Conservation (phyloP, 1,139 yeast species). For the Yamadazyma dushanensis region DNA sequence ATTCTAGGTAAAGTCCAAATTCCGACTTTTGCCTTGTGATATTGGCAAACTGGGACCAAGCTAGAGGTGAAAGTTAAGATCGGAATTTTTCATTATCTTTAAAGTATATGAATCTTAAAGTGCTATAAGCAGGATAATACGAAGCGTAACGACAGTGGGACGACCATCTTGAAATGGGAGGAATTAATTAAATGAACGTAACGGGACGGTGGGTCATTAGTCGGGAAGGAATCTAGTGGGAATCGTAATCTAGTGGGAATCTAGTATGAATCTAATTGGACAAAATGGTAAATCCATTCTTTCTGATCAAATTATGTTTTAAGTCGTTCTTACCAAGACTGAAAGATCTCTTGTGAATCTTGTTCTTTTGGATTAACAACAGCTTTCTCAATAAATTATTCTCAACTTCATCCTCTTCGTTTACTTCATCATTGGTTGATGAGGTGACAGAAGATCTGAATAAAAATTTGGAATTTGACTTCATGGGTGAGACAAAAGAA, state of each 20-base stretch:
- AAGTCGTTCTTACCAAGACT: constrained; percentile 43
- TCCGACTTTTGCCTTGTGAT: too few species aligned
- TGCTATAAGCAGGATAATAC: not conserved
- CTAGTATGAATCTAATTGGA: constrained; percentile 11
- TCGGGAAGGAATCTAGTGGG: not conserved
- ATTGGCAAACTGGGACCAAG: too few species aligned
- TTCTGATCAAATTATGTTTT: constrained; percentile 34
- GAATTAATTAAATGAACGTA: not conserved
- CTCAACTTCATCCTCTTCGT: constrained; percentile 34
- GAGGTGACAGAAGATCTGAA: constrained; percentile 12
- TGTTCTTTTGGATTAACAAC: constrained; percentile 22
- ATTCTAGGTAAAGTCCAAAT: too few species aligned
- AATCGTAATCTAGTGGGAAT: not conserved
- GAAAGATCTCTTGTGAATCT: constrained; percentile 36
- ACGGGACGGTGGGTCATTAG: not conserved
- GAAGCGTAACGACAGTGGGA: constrained; percentile 4
- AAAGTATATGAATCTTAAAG: not conserved
- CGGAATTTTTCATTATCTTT: not conserved
- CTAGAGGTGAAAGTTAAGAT: too few species aligned
- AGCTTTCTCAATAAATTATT: constrained; percentile 21
- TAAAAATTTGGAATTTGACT: constrained; percentile 15
- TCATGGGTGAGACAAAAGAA: constrained; percentile 17
- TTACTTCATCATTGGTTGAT: constrained; percentile 19
- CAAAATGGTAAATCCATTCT: constrained; percentile 23
- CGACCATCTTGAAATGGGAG: not conserved